phyloP scores from a whole-genome alignment of 1,139 yeast genomes.

The Zygoascus meyerae region DNA sequence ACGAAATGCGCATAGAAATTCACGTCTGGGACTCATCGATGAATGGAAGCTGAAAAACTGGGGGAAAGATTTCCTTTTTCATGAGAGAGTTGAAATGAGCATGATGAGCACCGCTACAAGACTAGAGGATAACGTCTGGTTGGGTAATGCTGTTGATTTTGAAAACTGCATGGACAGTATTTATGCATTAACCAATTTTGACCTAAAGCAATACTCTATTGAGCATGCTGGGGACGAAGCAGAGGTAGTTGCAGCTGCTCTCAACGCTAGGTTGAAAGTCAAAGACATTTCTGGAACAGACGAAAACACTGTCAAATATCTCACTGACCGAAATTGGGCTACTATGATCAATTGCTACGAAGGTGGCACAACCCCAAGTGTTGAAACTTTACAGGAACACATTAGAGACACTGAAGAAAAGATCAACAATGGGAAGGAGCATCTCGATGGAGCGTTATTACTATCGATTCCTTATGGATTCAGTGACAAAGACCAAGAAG shows the following conservation, averaged over 20 bases:
- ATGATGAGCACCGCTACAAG: slow-evolving; percentile 77
- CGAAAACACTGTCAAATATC: neutral
- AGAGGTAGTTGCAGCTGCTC: slow-evolving; percentile 3
- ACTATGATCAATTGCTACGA: slow-evolving; percentile 40
- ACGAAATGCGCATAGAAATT: slow-evolving; percentile 12
- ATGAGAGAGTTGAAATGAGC: slow-evolving; percentile 76
- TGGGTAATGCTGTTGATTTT: slow-evolving; percentile 66
- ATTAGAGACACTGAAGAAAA: slow-evolving; percentile 24
- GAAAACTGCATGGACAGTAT: slow-evolving; percentile 26
- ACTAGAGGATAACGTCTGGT: slow-evolving; percentile 56
- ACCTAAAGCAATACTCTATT: slow-evolving; percentile 11
- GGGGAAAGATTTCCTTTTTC: slow-evolving; percentile 66
- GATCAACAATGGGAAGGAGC: slow-evolving; percentile 5
- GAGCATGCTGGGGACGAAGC: slow-evolving; percentile 7
- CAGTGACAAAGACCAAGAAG: slow-evolving; percentile 1
- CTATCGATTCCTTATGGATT: slow-evolving; percentile 8
- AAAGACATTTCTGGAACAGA: neutral
- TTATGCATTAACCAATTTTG: slow-evolving; percentile 11
- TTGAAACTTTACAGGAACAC: slow-evolving; percentile 24
- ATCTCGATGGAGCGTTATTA: slow-evolving; percentile 3
- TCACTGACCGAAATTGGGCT: slow-evolving; percentile 29
- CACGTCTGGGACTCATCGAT: slow-evolving; percentile 22
- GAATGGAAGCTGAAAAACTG: slow-evolving; percentile 44
- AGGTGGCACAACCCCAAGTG: slow-evolving; percentile 52
- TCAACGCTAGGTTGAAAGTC: neutral